Evolutionary conservation across 2,329 filamentous ascomycete species (phyloP).

Genomic region (Pezicula neosporulosa): DNA sequence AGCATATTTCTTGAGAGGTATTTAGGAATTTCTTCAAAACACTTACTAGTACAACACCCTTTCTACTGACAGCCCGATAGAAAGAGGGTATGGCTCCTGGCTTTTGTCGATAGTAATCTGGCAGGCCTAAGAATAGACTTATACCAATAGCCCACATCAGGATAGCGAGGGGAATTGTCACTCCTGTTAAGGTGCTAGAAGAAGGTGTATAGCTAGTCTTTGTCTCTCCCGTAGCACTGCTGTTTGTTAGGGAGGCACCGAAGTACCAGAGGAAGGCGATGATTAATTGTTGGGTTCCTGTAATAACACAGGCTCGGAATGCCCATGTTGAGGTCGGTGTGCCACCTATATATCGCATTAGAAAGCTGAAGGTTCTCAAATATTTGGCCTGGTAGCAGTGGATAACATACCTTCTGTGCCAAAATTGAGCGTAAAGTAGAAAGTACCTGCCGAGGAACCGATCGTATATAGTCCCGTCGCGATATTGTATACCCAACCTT

Average conservation of each 20-base stretch:
- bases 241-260: neutral
- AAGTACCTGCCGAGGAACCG: neutral
- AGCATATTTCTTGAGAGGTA: too few species aligned
- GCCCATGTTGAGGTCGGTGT: neutral
- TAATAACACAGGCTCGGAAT: neutral
- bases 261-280: constrained; percentile 1
- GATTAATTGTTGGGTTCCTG: neutral
- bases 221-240: neutral
- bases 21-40: neutral
- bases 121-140: constrained; percentile 55
- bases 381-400: neutral
- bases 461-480: neutral
- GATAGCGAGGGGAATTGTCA: constrained; percentile 52
- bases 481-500: neutral
- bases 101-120: constrained; percentile 60
- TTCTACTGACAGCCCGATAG: constrained; percentile 53
- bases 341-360: neutral
- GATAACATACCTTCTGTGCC: neutral
- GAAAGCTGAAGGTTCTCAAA: neutral
- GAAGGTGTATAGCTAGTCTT: neutral
- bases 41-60: constrained; percentile 1
- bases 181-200: constrained; percentile 29
- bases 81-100: constrained; percentile 62
- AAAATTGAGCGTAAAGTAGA: constrained; percentile 1
- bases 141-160: constrained; percentile 54